Percentiles rank a stretch among this genome's conserved stretches.
Evolutionary conservation across 345 rosid species (phyloP).

Genomic region (Linum tenue): DNA sequence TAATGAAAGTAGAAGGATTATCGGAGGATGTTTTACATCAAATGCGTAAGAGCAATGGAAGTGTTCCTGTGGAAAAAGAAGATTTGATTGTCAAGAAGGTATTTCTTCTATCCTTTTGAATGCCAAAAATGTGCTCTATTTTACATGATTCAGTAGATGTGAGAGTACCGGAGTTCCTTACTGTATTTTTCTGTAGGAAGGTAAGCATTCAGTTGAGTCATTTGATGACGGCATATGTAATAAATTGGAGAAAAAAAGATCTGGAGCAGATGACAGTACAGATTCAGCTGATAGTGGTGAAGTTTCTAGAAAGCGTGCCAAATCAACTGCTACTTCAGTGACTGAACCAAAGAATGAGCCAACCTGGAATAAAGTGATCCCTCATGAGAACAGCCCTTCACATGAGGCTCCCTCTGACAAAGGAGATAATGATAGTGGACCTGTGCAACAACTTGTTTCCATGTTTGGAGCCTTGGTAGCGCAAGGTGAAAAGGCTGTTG

Average conservation of each 20-base stretch:
- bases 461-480: slow-evolving; percentile 95
- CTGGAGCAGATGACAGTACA: slow-evolving; percentile 38
- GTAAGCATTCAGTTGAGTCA: slow-evolving; percentile 23
- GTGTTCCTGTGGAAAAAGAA: slow-evolving; percentile 36
- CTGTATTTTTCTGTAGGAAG: slow-evolving; percentile 43
- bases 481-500: slow-evolving; percentile 89
- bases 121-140: background rate
- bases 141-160: background rate
- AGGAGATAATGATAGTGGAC: slow-evolving; percentile 49
- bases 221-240: slow-evolving; percentile 27
- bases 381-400: slow-evolving; percentile 39
- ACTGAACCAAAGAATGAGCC: slow-evolving; percentile 53
- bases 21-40: slow-evolving; percentile 37
- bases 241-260: slow-evolving; percentile 55
- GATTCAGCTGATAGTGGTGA: slow-evolving; percentile 46
- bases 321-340: slow-evolving; percentile 39
- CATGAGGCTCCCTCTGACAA: slow-evolving; percentile 33
- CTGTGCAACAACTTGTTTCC: slow-evolving; percentile 86
- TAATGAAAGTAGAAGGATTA: slow-evolving; percentile 49
- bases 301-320: slow-evolving; percentile 58
- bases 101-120: slow-evolving; percentile 18
- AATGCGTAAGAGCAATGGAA: slow-evolving; percentile 42
- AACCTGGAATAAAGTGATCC: slow-evolving; percentile 24
- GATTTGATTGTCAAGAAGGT: slow-evolving; percentile 39
- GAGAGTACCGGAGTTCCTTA: slow-evolving; percentile 13